Base-by-base conservation (phyloP, 139 green algal genomes). In the Coelastrella sp. region DNA sequence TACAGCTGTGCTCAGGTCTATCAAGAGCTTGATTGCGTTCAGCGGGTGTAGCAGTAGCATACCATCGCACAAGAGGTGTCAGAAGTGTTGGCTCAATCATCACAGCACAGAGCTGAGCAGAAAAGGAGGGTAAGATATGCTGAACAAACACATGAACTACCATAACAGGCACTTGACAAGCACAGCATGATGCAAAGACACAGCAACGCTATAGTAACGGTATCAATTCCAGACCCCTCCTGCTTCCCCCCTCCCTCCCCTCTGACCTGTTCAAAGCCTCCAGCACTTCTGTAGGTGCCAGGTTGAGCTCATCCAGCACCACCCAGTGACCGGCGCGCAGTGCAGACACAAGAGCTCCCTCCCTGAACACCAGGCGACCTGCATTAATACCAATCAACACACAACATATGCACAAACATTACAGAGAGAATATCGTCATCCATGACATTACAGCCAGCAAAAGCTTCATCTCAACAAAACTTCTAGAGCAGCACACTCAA, bases 301-400 rank as follows among this genome's bases (percentile, higher is more conserved):
- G 90, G 89, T 99, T 99, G 64, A 99, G 94, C 89, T 99, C 98
- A 79, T 99, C 98, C 69, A 99, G 93, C 66, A 99, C 93, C 11
- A 99, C 90, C 98, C 98, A 99, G 88, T 97, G 90, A 4, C 98
- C 98, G 3, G 85, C 51, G 0, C 97, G 88, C 73, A 98, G 89
- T 0, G 98, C 98, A 62, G 94, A 91, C 85, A 99, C 96, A 74
- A 99, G 92, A 9, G 94, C 89, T 2, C 98, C 98, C 89, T 99
- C 98, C 4, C 91, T 89, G 71, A 98, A 99, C 35, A 93, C 90
- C 62, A 99, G 91, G 5, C 93, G 85, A 2, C 95, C 95, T 27
- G 74, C 63, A 81, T 5, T 6, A 38, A 40, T 8, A 30, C 0
- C 6, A 13, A 40, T 25, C 62, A 69, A 69, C 9, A n/a, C n/a